phyloP scores from a whole-genome alignment of 106 monocot species.

The Triglochin maritima region DNA sequence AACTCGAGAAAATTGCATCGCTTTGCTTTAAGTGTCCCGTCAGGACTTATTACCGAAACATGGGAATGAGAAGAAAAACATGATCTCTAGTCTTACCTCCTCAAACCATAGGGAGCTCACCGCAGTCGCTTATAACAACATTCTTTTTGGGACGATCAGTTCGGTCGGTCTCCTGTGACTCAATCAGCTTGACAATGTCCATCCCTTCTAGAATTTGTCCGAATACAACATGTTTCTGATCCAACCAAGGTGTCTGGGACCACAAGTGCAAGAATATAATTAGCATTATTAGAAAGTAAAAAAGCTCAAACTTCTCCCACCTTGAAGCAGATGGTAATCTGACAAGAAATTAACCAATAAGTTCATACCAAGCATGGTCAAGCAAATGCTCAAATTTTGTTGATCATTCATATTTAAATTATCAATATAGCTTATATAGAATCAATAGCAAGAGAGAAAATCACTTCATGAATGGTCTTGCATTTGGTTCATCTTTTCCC shows the following conservation, averaged over 20 bases:
- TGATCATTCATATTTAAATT: too few relatives aligned
- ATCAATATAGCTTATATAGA: too few relatives aligned
- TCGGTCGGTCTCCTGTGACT: constrained; percentile 69
- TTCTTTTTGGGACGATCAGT: constrained; percentile 51
- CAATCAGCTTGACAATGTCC: constrained; percentile 59
- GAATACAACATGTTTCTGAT: constrained; percentile 71
- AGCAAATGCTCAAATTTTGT: neutral
- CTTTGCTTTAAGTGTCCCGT: too few relatives aligned
- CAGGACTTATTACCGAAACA: too few relatives aligned
- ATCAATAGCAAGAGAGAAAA: too few relatives aligned
- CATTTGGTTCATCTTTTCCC: too few relatives aligned
- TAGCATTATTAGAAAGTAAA: neutral
- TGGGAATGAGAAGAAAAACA: too few relatives aligned
- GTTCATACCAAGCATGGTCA: neutral
- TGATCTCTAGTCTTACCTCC: too few relatives aligned
- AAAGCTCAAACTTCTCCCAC: neutral
- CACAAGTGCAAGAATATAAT: neutral
- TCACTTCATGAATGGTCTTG: too few relatives aligned
- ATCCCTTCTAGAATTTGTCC: constrained; percentile 81
- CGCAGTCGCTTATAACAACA: constrained; percentile 69
- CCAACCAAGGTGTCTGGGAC: constrained; percentile 74
- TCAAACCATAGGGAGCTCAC: constrained; percentile 49
- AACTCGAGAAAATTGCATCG: too few relatives aligned
- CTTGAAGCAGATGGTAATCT: neutral
- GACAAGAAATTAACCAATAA: neutral